Base-by-base conservation (phyloP, 2,329 filamentous ascomycete species). In the Penicillium sp. region DNA sequence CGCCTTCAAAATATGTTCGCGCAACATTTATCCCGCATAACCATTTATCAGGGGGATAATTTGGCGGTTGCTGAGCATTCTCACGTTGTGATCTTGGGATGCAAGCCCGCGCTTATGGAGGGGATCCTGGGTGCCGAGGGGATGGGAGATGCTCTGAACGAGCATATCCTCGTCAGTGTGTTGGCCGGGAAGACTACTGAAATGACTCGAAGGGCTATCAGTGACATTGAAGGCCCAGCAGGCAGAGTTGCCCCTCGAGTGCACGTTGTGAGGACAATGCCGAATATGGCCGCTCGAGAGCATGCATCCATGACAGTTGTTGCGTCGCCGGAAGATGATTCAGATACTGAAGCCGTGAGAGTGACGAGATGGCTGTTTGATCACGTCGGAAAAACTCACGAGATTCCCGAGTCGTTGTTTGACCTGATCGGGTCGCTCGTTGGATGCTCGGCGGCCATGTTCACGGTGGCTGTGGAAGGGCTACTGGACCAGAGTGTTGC, bases 401-500 rank as follows among this genome's bases (percentile, higher is more conserved):
- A 45, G 16, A 53, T 56, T 9, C 50, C 54, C 1, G 54, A 56
- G 28, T 25, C 27, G 0, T 51, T 44, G 3, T 56, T 56, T 13
- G 54, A 56, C 36, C 49, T 56, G 13, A 53, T 50, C 40, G 50
- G 35, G 18, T 50, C 52, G 4, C 20, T 56, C 16, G 54, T 56
- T 11, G 54, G 54, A 2, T 56, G 54, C 30, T 46, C 54, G 2
- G 54, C 50, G 2, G 53, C 54, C 3, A 28, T 56, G 22, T 44
- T 56, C 31, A 39, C 52, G 6, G 43, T 81, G 13, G 68, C 80
- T 16, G 64, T 78, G 3, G 79, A 82, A 57, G 76, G 76, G 0
- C 67, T 80, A 39, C 74, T 78, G 0, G 78, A 81, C 55, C 79
- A 77, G 4, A 79, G 72, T 1, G 77, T 81, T 4, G 78, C 78